A percentile compares a stretch with the other conserved stretches of the same genome.
These are phyloP conservation scores for Lophiostoma macrostomum DNA, from an alignment of 495 filamentous ascomycete species.

Conservation along the genomic window DNA sequence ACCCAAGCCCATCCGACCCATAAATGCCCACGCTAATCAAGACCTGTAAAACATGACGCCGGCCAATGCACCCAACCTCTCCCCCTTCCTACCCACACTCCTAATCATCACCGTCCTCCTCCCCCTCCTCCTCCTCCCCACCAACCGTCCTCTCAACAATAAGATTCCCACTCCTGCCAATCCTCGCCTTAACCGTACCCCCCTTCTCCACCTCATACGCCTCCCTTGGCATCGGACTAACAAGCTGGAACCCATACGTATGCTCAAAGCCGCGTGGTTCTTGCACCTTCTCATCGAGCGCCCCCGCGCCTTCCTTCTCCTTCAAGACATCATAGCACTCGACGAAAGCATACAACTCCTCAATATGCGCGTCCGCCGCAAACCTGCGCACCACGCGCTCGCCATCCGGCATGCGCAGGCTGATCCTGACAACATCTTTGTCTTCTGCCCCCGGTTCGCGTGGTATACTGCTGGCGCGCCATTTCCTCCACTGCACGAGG, in stretches of 20 bases:
- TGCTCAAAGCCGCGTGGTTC: conserved; percentile 71
- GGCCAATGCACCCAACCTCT: conserved; percentile 6
- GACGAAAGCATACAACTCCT: conserved; percentile 94
- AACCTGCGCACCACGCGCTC: conserved; percentile 77
- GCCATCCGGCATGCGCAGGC: conserved; percentile 69
- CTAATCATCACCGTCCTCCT: conserved; percentile 6
- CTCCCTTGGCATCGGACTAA: conserved; percentile 75
- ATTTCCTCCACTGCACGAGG: conserved; percentile 70
- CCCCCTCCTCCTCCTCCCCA: conserved; percentile 47
- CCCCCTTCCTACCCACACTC: background rate
- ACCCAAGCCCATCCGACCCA: background rate
- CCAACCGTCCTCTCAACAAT: conserved; percentile 73
- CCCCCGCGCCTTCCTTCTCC: conserved; percentile 36
- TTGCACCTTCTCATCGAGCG: conserved; percentile 35
- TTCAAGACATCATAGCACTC: conserved; percentile 77
- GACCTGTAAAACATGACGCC: conserved; percentile 1
- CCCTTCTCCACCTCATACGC: conserved; percentile 66
- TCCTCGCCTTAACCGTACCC: conserved; percentile 62
- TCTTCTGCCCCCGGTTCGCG: conserved; percentile 63
- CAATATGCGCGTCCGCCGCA: conserved; percentile 58
- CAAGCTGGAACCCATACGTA: conserved; percentile 74
- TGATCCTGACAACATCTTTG: conserved; percentile 75
- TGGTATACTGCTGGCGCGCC: conserved; percentile 66
- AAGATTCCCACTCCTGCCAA: conserved; percentile 83
- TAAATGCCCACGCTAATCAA: background rate